Percentiles rank a stretch among this genome's conserved stretches.
Conservation (phyloP, 768 basidiomycete genomes). For the Pleurotus sapidus region DNA sequence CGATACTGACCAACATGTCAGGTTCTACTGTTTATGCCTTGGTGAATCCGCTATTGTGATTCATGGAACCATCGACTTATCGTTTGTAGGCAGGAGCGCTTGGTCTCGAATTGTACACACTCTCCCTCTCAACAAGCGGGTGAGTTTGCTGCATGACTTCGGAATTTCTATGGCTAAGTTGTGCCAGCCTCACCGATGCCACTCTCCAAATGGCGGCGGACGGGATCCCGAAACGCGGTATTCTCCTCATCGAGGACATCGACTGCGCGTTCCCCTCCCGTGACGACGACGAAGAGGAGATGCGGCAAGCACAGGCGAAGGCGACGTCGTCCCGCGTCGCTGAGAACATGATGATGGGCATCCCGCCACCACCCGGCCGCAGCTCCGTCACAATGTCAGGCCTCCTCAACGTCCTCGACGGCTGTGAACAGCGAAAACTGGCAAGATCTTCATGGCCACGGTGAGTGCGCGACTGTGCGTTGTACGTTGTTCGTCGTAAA, state of each 20-base stretch:
- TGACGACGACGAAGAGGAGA: slow-evolving; percentile 30
- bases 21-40: slow-evolving; percentile 55
- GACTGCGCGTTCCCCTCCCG: slow-evolving; percentile 56
- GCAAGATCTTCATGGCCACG: slow-evolving; percentile 59
- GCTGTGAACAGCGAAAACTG: slow-evolving; percentile 60
- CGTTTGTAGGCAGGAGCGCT: slow-evolving; percentile 51
- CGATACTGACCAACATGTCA: slow-evolving; percentile 13
- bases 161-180: too few species aligned
- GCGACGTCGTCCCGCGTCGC: too few species aligned
- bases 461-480: slow-evolving; percentile 21
- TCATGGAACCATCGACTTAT: neutral
- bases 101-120: slow-evolving; percentile 77
- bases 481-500: neutral
- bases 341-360: too few species aligned
- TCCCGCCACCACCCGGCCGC: neutral
- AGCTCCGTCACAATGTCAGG: slow-evolving; percentile 50
- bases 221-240: slow-evolving; percentile 46
- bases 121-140: slow-evolving; percentile 45
- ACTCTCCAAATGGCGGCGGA: slow-evolving; percentile 43
- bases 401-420: slow-evolving; percentile 56
- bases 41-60: slow-evolving; percentile 20
- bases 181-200: slow-evolving; percentile 43
- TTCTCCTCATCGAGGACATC: slow-evolving; percentile 59
- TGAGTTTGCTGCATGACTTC: slow-evolving; percentile 24
- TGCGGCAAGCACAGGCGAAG: neutral